Evolutionary conservation across 257 asterid genomes (phyloP).

Genomic region (Jacaranda copaia): DNA sequence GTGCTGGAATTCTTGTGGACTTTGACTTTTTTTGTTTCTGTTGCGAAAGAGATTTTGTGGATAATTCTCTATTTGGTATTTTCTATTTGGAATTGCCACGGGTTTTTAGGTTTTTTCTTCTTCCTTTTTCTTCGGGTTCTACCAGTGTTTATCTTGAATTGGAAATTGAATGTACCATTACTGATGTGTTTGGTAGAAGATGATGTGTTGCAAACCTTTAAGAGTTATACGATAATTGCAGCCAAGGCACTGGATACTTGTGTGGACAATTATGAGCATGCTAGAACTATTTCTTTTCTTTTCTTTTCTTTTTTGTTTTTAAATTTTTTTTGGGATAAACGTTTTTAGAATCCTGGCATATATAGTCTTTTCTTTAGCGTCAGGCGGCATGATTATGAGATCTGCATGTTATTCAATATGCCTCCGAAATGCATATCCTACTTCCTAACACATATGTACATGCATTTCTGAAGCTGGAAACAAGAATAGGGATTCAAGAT

Average conservation of each 20-base stretch:
- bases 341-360: constrained; percentile 8
- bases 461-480: not conserved
- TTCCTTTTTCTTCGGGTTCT: not conserved
- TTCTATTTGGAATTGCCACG: constrained; percentile 19
- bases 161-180: constrained; percentile 8
- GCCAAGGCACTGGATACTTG: constrained; percentile 21
- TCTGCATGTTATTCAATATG: constrained; percentile 23
- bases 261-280: not conserved
- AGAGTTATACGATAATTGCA: constrained; percentile 27
- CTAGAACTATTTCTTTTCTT: not conserved
- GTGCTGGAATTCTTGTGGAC: constrained; percentile 36
- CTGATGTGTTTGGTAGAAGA: constrained; percentile 10
- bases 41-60: constrained; percentile 25
- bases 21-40: constrained; percentile 31
- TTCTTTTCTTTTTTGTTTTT: not conserved
- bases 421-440: not conserved
- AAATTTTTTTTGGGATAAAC: constrained; percentile 10
- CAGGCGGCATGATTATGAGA: constrained; percentile 18
- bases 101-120: not conserved
- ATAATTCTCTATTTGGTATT: constrained; percentile 24
- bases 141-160: constrained; percentile 24
- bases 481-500: not conserved
- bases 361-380: not conserved
- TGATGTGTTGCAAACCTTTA: constrained; percentile 10
- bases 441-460: not conserved